Evolutionary conservation across 1,284 basidiomycete species (phyloP).

Genomic region (Xerocomus nothofagi): DNA sequence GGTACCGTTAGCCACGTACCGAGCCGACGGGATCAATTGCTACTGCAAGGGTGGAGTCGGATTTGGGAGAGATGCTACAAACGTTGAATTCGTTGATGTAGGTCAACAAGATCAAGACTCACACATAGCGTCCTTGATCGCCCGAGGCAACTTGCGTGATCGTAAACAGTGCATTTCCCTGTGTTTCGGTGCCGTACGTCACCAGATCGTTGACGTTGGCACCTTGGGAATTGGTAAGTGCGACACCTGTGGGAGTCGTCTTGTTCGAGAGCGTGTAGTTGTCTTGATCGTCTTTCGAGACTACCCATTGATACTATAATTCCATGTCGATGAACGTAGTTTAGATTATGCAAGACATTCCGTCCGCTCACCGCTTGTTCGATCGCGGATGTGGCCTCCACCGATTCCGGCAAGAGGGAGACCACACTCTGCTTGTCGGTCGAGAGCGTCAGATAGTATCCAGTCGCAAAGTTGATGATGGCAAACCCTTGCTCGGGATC

Average conservation of each 20-base stretch:
- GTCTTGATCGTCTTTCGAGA: conserved; percentile 6
- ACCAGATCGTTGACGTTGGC: background rate
- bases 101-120: background rate
- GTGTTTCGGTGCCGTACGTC: conserved; percentile 3
- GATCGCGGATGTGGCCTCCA: conserved; percentile 1
- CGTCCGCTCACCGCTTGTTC: background rate
- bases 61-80: conserved; percentile 11
- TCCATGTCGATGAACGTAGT: background rate
- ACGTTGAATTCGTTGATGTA: background rate
- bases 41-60: conserved; percentile 5
- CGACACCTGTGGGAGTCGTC: background rate
- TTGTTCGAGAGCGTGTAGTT: conserved; percentile 11
- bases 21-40: background rate
- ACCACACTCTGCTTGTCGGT: background rate
- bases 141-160: conserved; percentile 4
- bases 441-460: conserved; percentile 15
- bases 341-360: background rate
- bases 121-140: conserved; percentile 10
- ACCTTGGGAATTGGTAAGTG: conserved; percentile 3
- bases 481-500: background rate
- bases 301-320: conserved; percentile 10
- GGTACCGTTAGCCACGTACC: background rate
- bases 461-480: conserved; percentile 11
- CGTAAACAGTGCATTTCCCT: conserved; percentile 8
- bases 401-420: conserved; percentile 8